Evolutionary conservation across 345 rosid species (phyloP).

Genomic region (Jatropha curcas): DNA sequence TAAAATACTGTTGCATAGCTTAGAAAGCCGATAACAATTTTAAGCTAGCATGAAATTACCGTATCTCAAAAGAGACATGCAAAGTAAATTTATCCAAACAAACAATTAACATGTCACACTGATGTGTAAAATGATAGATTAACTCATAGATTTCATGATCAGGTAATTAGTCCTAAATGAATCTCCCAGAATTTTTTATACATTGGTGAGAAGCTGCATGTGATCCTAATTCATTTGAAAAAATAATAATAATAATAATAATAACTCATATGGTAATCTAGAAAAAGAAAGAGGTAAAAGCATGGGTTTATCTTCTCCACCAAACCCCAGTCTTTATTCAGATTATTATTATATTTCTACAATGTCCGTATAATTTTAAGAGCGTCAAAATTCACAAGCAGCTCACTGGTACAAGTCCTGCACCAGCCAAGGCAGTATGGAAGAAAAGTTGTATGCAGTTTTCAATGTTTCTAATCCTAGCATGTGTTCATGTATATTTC

Average conservation of each 20-base stretch:
- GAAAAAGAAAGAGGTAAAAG: background rate
- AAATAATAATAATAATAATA: too few relatives aligned
- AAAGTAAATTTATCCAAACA: too few relatives aligned
- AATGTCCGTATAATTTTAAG: background rate
- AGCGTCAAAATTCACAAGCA: background rate
- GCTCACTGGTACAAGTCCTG: background rate
- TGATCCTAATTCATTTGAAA: too few relatives aligned
- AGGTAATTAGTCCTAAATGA: background rate
- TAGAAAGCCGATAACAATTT: background rate
- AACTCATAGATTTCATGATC: background rate
- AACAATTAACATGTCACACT: background rate
- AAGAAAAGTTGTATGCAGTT: background rate
- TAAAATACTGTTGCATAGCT: background rate
- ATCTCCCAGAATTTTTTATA: conserved; percentile 5
- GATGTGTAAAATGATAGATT: too few relatives aligned
- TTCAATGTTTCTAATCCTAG: background rate
- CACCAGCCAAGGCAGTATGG: background rate
- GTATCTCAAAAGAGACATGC: background rate
- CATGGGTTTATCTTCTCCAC: background rate
- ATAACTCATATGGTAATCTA: background rate
- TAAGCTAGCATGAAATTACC: background rate
- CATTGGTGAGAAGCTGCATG: background rate
- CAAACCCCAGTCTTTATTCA: background rate
- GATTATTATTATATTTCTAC: conserved; percentile 1
- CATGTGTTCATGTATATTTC: background rate